Evolutionary conservation across 2,329 filamentous ascomycete species (phyloP).

Genomic region (Diaporthe citrichinensis): DNA sequence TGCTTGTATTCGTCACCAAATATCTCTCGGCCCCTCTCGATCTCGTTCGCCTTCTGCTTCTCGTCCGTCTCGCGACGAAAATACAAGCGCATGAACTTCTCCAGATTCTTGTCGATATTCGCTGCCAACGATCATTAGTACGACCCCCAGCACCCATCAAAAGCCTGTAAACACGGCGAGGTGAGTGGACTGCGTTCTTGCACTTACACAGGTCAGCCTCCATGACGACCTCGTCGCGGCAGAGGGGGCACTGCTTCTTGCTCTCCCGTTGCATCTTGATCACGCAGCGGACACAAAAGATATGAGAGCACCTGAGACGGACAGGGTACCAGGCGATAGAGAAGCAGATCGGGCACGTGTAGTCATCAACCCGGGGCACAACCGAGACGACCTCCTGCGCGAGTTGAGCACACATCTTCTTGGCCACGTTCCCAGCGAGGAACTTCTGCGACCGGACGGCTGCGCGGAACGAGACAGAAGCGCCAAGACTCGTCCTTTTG

Average conservation of each 20-base stretch:
- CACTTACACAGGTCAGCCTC: slow-evolving; percentile 74
- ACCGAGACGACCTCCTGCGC: slow-evolving; percentile 79
- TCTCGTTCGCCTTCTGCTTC: slow-evolving; percentile 80
- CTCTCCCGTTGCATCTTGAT: slow-evolving; percentile 82
- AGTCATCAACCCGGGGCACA: slow-evolving; percentile 88
- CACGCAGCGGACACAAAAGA: slow-evolving; percentile 88
- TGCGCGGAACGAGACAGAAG: slow-evolving; percentile 73
- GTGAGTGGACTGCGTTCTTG: too few relatives aligned
- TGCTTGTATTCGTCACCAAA: slow-evolving; percentile 77
- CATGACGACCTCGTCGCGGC: slow-evolving; percentile 79
- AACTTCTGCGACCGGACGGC: slow-evolving; percentile 72
- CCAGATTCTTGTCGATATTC: slow-evolving; percentile 78
- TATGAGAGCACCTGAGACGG: slow-evolving; percentile 79
- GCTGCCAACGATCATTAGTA: slow-evolving; percentile 55
- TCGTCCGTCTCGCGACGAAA: slow-evolving; percentile 80
- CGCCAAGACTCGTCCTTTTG: slow-evolving; percentile 83
- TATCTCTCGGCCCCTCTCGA: slow-evolving; percentile 79
- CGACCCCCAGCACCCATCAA: background rate
- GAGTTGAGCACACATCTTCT: slow-evolving; percentile 81
- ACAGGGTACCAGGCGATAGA: slow-evolving; percentile 86
- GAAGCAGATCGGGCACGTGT: slow-evolving; percentile 85
- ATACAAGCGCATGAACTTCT: slow-evolving; percentile 79
- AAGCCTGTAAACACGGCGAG: background rate
- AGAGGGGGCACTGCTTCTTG: slow-evolving; percentile 81
- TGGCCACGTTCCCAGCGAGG: slow-evolving; percentile 77